Base-by-base conservation (phyloP, 2,329 filamentous ascomycete genomes). In the Trichoderma afroharzianum region DNA sequence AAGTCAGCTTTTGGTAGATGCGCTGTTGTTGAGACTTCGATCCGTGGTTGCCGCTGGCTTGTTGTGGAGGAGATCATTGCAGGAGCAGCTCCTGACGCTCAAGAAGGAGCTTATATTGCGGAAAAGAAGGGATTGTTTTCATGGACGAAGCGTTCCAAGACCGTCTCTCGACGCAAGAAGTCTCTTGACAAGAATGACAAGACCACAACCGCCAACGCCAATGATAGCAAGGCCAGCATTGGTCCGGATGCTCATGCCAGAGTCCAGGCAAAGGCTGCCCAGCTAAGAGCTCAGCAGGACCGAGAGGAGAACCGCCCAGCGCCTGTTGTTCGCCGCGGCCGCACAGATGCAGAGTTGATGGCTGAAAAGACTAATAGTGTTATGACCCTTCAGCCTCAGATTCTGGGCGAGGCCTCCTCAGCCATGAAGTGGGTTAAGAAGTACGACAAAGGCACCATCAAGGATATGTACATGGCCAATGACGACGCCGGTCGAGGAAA, bases 401-500 rank as follows among this genome's bases (percentile, higher is more conserved):
- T 98, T 73, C 86, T 95, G 77, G 94, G 87, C 68, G 96, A 97
- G 80, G 95, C 95, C 21, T 96, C 93, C 9, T 93, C 94, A 28
- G 96, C 96, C 1, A 92, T 99, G 91, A 97, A 97, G 81, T 99
- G 96, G 96, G 94, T 95, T 36, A 95, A 87, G 81, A 94, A 94
- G 77, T 98, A 98, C 79, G 96, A 98, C 82, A 97, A 96, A 82
- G 91, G 96, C 77, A 86, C 91, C 8, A 91, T 97, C 73, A 91
- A 94, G 68, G 90, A 93, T 74, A 90, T 93, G n/a, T 98, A 98
- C 81, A 86, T 98, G 66, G 88, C 90, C 59, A 91, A 97, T 78
- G 84, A 83, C 62, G 89, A 86, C 74, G 90, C 92, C 55, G 94
- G 95, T 26, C 92, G 89, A 72, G 93, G 93, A 14, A 74, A 83